Base-by-base conservation (phyloP, 345 rosid genomes). In the Clausena lansium region DNA sequence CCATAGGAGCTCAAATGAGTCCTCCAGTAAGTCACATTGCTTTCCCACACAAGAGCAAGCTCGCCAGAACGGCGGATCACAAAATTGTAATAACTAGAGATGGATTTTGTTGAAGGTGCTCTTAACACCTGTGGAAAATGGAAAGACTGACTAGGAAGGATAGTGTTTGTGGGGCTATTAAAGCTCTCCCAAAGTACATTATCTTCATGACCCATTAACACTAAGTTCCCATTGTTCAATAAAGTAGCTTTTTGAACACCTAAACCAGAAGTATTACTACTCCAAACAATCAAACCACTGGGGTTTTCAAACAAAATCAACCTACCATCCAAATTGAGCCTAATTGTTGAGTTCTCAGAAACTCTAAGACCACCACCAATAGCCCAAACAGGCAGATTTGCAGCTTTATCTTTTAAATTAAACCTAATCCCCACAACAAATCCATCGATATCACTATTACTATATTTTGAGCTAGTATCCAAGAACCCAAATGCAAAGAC, bases 11-110 rank as follows among this genome's bases (percentile, higher is more conserved):
- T 75, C 80, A 78, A 72, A 71, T 55, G 84, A 65, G 73, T 72
- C 71, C 77, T 80, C 88, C 84, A 85, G 39, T 82, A 85, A 0
- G 88, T 82, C 60, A 82, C 88, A 80, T 78, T 85, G 78, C 66
- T 75, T 81, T 82, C 82, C 86, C 86, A 83, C 71, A 83, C 79
- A 68, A 85, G 84, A 58, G 83, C 83, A 76, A 85, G 86, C 79
- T 85, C 86, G 25, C 88, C 86, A 0, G 77, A 78, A 27, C 22
- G 75, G 41, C 60, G 62, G 27, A 85, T 81, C 77, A 77, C 68
- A 81, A 83, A 81, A 22, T 28, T 79, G 67, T 85, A 81, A 65
- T 76, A 85, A 70, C 88, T 85, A 59, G 84, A 76, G 68, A 47
- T 81, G 3, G 83, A 77, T 33, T 81, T 81, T 41, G 75, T 78